Evolutionary conservation across 345 rosid genomes (phyloP).

Genomic region (Schrenkiella parvula): DNA sequence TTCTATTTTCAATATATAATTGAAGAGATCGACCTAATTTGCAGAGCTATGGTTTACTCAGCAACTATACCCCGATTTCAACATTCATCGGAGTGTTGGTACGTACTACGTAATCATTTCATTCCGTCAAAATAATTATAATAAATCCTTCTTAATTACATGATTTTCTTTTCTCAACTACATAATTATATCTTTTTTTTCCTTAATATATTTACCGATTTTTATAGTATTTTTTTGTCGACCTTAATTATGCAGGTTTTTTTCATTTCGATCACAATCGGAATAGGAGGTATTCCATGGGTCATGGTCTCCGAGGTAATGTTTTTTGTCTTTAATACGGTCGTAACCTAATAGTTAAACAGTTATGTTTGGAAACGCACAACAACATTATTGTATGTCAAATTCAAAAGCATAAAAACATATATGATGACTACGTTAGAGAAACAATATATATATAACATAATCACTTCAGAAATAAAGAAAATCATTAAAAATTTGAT

Average conservation of each 20-base stretch:
- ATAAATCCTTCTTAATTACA: too few species aligned
- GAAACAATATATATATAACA: not conserved
- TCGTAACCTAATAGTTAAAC: not conserved
- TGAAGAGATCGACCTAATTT: not conserved
- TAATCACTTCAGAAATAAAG: not conserved
- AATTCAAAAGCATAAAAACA: not conserved
- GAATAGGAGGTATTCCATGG: constrained; percentile 82
- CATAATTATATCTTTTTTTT: too few species aligned
- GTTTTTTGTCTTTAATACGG: not conserved
- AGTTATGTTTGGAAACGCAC: not conserved
- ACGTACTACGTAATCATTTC: constrained; percentile 1
- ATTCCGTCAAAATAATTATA: not conserved
- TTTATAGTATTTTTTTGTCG: too few species aligned
- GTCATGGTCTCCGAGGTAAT: constrained; percentile 81
- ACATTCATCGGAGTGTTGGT: constrained; percentile 31
- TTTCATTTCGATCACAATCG: constrained; percentile 50
- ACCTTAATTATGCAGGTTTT: constrained; percentile 44
- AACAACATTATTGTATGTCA: not conserved
- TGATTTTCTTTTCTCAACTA: too few species aligned
- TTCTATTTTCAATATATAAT: not conserved
- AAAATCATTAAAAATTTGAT: not conserved
- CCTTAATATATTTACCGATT: not conserved
- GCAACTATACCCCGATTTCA: constrained; percentile 19
- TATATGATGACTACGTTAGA: not conserved
- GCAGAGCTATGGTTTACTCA: constrained; percentile 21